phyloP scores from a whole-genome alignment of 768 basidiomycete genomes.

The Kwoniella newhampshirensis region DNA sequence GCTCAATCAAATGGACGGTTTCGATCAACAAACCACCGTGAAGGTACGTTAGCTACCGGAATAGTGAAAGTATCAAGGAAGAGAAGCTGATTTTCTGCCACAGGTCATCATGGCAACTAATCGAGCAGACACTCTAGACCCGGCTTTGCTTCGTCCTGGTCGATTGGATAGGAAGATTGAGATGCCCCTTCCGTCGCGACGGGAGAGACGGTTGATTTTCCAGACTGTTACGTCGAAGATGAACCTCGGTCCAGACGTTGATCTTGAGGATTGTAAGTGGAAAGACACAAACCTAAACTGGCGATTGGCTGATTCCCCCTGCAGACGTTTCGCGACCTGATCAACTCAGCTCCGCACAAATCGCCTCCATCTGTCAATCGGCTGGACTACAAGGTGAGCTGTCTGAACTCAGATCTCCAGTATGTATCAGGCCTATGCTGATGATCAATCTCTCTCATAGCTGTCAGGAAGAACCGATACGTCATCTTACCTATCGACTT shows the following conservation, averaged over 20 bases:
- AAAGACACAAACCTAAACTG: not conserved
- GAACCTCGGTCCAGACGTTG: conserved; percentile 96
- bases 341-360: conserved; percentile 90
- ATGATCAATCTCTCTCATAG: conserved; percentile 55
- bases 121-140: conserved; percentile 95
- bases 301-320: not conserved
- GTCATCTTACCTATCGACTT: conserved; percentile 95
- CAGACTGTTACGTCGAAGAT: conserved; percentile 96
- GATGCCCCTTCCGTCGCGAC: conserved; percentile 88
- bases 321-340: conserved; percentile 95
- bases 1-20: conserved; percentile 99
- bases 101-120: conserved; percentile 99
- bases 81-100: conserved; percentile 7
- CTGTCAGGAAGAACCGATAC: conserved; percentile 97
- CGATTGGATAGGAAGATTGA: conserved; percentile 98
- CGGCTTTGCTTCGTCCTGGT: conserved; percentile 93
- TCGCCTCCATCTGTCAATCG: conserved; percentile 91
- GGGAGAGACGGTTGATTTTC: conserved; percentile 96
- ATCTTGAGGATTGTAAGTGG: conserved; percentile 90
- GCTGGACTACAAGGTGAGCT: conserved; percentile 86
- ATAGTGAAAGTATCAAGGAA: not conserved
- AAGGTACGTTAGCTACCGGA: conserved; percentile 62
- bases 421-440: not conserved
- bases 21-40: conserved; percentile 97
- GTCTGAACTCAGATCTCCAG: conserved; percentile 7